Conservation (phyloP, 192 early-diverging fungal genomes). For the Cetraspora pellucida region DNA sequence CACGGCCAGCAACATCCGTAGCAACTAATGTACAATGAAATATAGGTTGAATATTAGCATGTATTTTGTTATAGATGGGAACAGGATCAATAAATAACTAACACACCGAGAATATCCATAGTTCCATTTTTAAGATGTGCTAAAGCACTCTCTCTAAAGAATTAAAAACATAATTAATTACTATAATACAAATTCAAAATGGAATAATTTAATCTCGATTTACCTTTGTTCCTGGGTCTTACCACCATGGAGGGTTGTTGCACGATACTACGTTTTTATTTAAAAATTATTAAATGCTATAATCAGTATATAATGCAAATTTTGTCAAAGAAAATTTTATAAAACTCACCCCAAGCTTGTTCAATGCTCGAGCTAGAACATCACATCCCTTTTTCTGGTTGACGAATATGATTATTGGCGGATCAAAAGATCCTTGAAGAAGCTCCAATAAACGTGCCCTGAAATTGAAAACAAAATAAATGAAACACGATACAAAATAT, state of each 20-base stretch:
- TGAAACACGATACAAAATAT: neutral
- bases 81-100: neutral
- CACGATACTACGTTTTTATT: conserved; percentile 47
- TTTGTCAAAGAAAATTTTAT: neutral
- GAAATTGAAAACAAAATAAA: conserved; percentile 33
- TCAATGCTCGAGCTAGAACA: conserved; percentile 76
- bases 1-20: conserved; percentile 98
- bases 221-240: conserved; percentile 94
- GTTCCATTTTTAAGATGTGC: conserved; percentile 78
- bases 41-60: neutral
- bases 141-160: conserved; percentile 75
- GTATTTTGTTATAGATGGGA: neutral
- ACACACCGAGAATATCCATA: conserved; percentile 70
- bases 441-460: conserved; percentile 78
- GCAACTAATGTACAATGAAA: conserved; percentile 60
- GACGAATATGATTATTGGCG: conserved; percentile 97
- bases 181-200: conserved; percentile 9
- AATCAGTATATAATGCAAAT: neutral
- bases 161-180: neutral
- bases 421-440: conserved; percentile 67
- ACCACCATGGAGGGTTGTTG: conserved; percentile 89
- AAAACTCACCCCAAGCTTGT: conserved; percentile 62
- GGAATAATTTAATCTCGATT: neutral
- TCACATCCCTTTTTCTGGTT: conserved; percentile 96
- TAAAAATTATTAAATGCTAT: conserved; percentile 23